These are phyloP conservation scores for Auriscalpium orientale DNA, from an alignment of 768 basidiomycete species.

Conservation along the genomic window DNA sequence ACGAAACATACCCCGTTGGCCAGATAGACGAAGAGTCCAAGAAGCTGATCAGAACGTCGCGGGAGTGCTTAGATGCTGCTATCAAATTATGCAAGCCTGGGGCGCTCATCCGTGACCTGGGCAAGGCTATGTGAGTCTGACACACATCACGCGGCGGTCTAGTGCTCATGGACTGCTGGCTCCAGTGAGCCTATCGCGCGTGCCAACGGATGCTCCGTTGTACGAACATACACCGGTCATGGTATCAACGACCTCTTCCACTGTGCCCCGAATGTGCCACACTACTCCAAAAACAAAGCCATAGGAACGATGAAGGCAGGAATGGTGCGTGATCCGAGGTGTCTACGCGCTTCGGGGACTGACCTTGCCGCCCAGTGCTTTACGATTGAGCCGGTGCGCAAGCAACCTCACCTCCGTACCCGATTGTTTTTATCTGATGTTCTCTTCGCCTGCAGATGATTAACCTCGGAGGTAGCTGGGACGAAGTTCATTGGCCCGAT, in stretches of 20 bases:
- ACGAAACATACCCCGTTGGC: conserved; percentile 89
- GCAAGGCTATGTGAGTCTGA: conserved; percentile 68
- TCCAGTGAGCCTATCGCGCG: conserved; percentile 78
- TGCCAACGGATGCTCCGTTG: conserved; percentile 79
- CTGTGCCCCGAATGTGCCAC: conserved; percentile 78
- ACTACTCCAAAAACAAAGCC: conserved; percentile 92
- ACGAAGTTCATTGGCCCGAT: conserved; percentile 82
- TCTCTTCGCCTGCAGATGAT: conserved; percentile 61
- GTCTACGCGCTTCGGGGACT: neutral
- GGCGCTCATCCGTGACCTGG: conserved; percentile 79
- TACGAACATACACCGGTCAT: conserved; percentile 88
- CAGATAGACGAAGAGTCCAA: conserved; percentile 75
- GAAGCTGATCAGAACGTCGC: conserved; percentile 76
- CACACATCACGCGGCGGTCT: conserved; percentile 7
- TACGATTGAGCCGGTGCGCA: conserved; percentile 71
- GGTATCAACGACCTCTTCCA: conserved; percentile 88
- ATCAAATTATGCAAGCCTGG: conserved; percentile 95
- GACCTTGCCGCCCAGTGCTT: conserved; percentile 32
- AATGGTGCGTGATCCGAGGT: conserved; percentile 57
- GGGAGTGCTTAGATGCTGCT: conserved; percentile 78
- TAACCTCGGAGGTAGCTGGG: conserved; percentile 76
- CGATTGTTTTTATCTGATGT: conserved; percentile 3
- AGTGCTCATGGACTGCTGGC: neutral
- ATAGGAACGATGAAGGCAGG: conserved; percentile 90
- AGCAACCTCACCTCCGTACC: neutral